Conservation (phyloP, 805 yeast genomes). For the Pichia rugopelliculosa region DNA sequence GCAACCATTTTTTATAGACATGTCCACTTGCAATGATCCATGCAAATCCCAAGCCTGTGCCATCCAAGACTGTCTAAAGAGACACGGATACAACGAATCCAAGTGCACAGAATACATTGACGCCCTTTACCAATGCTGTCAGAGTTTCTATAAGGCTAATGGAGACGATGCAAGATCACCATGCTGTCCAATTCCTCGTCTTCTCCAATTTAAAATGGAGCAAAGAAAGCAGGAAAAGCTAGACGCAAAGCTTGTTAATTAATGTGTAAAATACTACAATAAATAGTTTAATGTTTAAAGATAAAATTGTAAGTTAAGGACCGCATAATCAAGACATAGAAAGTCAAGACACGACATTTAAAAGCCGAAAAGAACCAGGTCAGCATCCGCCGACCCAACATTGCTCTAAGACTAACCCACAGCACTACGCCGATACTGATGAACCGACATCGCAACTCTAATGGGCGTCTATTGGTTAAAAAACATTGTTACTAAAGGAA, state of each 20-base stretch:
- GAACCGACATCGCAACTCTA: constrained; percentile 59
- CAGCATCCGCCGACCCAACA: constrained; percentile 17
- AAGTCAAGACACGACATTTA: constrained; percentile 45
- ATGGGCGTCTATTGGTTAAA: constrained; percentile 66
- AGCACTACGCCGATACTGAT: constrained; percentile 63
- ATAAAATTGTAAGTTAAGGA: constrained; percentile 57
- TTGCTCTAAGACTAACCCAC: constrained; percentile 85
- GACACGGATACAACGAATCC: constrained; percentile 60
- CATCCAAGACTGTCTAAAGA: constrained; percentile 70
- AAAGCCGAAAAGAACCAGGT: constrained; percentile 41
- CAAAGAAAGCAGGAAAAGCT: constrained; percentile 51
- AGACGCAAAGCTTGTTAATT: constrained; percentile 44
- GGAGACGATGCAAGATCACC: constrained; percentile 57
- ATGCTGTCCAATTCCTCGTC: constrained; percentile 70
- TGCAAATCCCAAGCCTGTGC: constrained; percentile 80
- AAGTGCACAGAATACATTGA: constrained; percentile 67
- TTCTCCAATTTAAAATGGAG: constrained; percentile 55
- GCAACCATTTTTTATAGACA: too few species aligned
- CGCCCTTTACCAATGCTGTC: constrained; percentile 68
- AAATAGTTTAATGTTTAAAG: background rate
- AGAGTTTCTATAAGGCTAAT: constrained; percentile 49
- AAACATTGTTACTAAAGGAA: constrained; percentile 24
- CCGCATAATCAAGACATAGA: constrained; percentile 54
- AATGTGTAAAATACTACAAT: background rate
- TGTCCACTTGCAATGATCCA: constrained; percentile 28